A percentile compares a stretch with the other conserved stretches of the same genome.
phyloP scores from a whole-genome alignment of 1,139 yeast genomes.

The Taphrina sp. region DNA sequence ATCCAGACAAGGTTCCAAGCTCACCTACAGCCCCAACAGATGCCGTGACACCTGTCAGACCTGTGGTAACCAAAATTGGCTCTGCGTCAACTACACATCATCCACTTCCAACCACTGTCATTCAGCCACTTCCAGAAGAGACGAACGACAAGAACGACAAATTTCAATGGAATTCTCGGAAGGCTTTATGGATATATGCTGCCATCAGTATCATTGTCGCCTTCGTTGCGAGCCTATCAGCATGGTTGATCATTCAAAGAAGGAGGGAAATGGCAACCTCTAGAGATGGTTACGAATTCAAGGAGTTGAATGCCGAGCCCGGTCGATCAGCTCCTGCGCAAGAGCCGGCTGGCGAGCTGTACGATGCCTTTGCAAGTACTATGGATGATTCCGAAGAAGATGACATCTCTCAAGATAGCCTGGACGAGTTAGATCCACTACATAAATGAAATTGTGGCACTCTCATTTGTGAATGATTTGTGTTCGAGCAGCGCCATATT shows the following conservation, averaged over 20 bases:
- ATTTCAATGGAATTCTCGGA: constrained; percentile 9
- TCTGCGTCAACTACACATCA: neutral
- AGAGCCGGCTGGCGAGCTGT: neutral
- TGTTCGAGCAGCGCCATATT: too few relatives aligned
- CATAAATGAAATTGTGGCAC: too few relatives aligned
- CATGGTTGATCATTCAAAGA: constrained; percentile 17
- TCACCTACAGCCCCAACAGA: neutral
- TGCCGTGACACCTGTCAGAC: constrained; percentile 3
- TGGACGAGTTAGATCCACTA: constrained; percentile 15
- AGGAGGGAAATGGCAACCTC: neutral
- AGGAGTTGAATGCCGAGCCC: neutral
- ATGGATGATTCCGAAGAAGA: constrained; percentile 15
- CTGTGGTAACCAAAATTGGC: neutral
- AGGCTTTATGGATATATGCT: constrained; percentile 18
- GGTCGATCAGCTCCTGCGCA: constrained; percentile 14
- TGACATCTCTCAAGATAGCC: constrained; percentile 1
- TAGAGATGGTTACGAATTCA: constrained; percentile 28
- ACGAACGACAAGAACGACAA: neutral
- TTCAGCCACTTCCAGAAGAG: constrained; percentile 23
- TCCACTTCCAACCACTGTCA: constrained; percentile 27
- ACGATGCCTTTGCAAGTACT: constrained; percentile 25
- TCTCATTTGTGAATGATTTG: too few relatives aligned
- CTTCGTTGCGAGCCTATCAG: constrained; percentile 1
- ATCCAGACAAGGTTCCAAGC: neutral
- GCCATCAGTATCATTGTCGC: constrained; percentile 1